Evolutionary conservation across 1,284 basidiomycete genomes (phyloP).

Genomic region (Pyrrhoderma noxium): DNA sequence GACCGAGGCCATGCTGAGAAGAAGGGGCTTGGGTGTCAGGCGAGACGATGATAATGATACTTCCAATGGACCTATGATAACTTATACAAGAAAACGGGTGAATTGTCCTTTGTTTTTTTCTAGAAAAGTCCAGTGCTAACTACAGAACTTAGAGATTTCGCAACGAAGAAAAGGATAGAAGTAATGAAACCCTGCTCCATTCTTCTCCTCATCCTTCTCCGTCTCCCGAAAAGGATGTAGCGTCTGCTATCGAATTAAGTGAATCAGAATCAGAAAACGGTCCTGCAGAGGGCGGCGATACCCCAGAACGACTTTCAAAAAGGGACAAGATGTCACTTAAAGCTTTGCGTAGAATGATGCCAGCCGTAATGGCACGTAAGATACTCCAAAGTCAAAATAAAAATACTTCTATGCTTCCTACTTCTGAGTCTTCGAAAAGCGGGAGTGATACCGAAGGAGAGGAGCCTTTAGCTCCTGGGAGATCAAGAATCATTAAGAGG

Average conservation of each 20-base stretch:
- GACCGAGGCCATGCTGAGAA: conserved; percentile 7
- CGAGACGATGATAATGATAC: neutral
- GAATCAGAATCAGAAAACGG: neutral
- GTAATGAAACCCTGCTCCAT: too few relatives aligned
- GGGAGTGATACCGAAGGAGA: conserved; percentile 3
- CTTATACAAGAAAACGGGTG: conserved; percentile 8
- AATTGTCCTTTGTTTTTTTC: neutral
- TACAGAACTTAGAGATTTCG: too few relatives aligned
- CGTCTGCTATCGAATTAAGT: neutral
- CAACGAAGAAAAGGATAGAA: too few relatives aligned
- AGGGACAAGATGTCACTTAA: conserved; percentile 26
- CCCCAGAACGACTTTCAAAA: conserved; percentile 8
- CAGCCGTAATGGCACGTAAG: conserved; percentile 36
- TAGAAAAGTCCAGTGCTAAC: neutral
- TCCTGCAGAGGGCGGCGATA: conserved; percentile 18
- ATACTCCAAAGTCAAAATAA: conserved; percentile 8
- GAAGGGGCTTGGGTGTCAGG: neutral
- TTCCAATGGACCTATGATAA: neutral
- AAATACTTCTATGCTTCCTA: too few relatives aligned
- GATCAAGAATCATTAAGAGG: conserved; percentile 33
- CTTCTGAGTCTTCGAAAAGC: too few relatives aligned
- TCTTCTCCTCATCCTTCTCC: too few relatives aligned
- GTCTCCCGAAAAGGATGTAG: neutral
- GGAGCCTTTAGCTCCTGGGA: conserved; percentile 35
- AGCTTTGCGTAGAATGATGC: conserved; percentile 37